Conservation (phyloP, 192 early-diverging fungal species). For the Coemansia sp. region DNA sequence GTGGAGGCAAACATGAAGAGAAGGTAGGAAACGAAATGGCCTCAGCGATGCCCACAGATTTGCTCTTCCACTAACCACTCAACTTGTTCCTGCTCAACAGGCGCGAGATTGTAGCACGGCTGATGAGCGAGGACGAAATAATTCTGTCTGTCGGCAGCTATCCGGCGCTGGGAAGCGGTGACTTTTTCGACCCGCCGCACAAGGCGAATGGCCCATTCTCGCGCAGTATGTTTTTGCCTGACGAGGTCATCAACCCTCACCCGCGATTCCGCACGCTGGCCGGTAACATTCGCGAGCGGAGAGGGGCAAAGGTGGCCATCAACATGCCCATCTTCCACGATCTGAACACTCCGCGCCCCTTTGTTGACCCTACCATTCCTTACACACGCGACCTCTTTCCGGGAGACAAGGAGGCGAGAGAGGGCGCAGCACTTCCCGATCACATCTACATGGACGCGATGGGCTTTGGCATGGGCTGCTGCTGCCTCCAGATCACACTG, state of each 20-base stretch:
- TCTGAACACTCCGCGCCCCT: constrained; percentile 83
- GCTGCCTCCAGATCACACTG: constrained; percentile 96
- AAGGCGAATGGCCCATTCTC: constrained; percentile 67
- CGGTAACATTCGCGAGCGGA: constrained; percentile 88
- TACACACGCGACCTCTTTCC: constrained; percentile 59
- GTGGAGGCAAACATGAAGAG: constrained; percentile 89
- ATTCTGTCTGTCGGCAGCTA: constrained; percentile 83
- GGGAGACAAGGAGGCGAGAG: constrained; percentile 68
- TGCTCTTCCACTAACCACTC: too few species aligned
- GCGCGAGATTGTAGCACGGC: constrained; percentile 63
- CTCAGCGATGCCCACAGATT: background rate
- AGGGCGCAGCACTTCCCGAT: constrained; percentile 76
- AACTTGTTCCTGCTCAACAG: constrained; percentile 27
- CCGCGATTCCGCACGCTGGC: constrained; percentile 91
- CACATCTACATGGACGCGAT: constrained; percentile 99
- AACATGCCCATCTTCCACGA: constrained; percentile 97
- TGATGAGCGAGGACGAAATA: constrained; percentile 70
- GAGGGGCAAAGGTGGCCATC: constrained; percentile 91
- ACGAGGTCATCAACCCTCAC: constrained; percentile 92
- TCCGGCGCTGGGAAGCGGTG: constrained; percentile 82
- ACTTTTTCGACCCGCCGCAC: constrained; percentile 71
- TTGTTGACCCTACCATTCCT: constrained; percentile 72
- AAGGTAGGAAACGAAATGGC: constrained; percentile 12
- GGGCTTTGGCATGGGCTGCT: constrained; percentile 99
- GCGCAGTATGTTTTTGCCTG: constrained; percentile 87